Evolutionary conservation across 2,329 filamentous ascomycete genomes (phyloP), one percentile per base, ranked within the genome.

Genomic region (Fusarium staphyleae): DNA sequence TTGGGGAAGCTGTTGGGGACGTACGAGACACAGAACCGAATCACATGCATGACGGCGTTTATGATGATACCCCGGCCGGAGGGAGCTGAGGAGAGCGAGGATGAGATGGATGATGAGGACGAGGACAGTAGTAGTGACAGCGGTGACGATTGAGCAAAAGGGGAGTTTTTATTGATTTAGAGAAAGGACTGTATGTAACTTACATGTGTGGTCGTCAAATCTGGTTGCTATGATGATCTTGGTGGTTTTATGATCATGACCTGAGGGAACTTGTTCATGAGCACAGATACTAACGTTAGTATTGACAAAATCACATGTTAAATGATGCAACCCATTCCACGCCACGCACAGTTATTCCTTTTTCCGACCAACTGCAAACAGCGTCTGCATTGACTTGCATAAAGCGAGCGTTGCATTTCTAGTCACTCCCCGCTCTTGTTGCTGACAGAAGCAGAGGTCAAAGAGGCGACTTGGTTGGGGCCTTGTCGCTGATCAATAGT

Each of bases 21-120:
- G 26, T 95, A 95, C 68, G 88, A 93, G 73, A 96, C 93, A 16
- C 87, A 88, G 37, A 93, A 93, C 71, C 81, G 95, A 50, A 92
- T 98, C 63, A 98, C 93, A 30, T 98, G 95, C 71, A 70, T 98
- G 67, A 87, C 86, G 65, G 88, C 88, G 16, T 98, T 96, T 76
- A 78, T 90, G 59, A 96, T 98, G 91, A 83, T 90, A 72, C 82
- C 86, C 65, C 78, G 81, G 39, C 82, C 84, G 13, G 85, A 86
- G 33, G 82, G 81, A 16, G 77, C 79, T 36, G 85, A 85, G 64
- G 85, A 84, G 14, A 84, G 80, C 66, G 84, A 85, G 49, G 77
- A 78, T 39, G 78, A 81, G 60, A 74, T 73, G 34, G 80, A 74
- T 13, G 74, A 74, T 26, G 78, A 76, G 10, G 76, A 75, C 0